Conservation (phyloP, 2,329 filamentous ascomycete genomes). For the Talaromyces sp. region DNA sequence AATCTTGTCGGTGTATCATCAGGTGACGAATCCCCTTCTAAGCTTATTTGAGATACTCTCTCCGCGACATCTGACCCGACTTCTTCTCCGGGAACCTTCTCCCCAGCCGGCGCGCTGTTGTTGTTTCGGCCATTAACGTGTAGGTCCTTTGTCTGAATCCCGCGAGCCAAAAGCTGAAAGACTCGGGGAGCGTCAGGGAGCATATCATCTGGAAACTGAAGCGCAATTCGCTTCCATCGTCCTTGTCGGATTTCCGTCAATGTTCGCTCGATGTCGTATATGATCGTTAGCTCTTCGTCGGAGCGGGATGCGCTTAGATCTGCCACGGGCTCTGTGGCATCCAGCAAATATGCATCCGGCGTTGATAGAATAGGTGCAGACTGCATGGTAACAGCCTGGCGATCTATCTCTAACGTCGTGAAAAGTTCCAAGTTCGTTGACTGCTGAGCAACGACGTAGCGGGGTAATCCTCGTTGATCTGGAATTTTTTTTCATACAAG, state of each 20-base stretch:
- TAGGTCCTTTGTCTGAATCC: constrained; percentile 33
- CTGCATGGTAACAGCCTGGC: constrained; percentile 18
- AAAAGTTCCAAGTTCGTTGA: background rate
- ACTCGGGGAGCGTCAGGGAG: constrained; percentile 78
- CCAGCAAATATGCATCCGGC: constrained; percentile 56
- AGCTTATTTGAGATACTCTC: constrained; percentile 20
- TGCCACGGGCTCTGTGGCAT: constrained; percentile 43
- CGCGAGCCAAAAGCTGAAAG: constrained; percentile 58
- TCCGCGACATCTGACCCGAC: constrained; percentile 17
- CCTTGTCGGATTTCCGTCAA: constrained; percentile 66
- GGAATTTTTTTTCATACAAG: constrained; percentile 1
- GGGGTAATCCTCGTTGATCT: constrained; percentile 8
- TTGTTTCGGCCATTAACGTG: background rate
- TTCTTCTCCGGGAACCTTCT: background rate
- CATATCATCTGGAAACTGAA: constrained; percentile 97
- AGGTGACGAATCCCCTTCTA: background rate
- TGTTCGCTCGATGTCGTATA: constrained; percentile 83
- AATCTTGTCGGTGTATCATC: constrained; percentile 42
- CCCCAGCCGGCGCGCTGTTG: background rate
- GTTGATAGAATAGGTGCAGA: constrained; percentile 57
- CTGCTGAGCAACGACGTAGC: background rate
- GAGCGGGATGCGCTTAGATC: constrained; percentile 33
- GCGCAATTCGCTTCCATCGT: constrained; percentile 68
- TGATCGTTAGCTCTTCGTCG: constrained; percentile 65
- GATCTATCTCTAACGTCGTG: background rate